Conservation (phyloP, 768 basidiomycete genomes). For the Steccherinum ochraceum region DNA sequence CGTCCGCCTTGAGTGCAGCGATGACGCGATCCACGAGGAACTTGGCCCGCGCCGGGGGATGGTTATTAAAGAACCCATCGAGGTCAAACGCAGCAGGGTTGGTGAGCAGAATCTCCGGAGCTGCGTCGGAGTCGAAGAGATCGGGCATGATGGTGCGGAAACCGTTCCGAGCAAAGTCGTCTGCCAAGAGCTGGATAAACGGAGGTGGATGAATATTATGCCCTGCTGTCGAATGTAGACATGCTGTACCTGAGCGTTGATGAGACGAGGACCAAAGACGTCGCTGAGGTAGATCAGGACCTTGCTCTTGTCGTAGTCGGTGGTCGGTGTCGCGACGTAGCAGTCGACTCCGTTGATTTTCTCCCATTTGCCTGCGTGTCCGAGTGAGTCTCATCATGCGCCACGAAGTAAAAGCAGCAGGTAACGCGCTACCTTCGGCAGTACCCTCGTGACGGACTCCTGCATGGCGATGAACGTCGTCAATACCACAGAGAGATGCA, state of each 20-base stretch:
- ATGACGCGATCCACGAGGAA: conserved; percentile 32
- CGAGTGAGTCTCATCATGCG: too few species aligned
- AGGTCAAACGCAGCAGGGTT: conserved; percentile 18
- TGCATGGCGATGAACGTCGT: conserved; percentile 1
- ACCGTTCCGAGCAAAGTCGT: conserved; percentile 37
- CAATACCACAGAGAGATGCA: background rate
- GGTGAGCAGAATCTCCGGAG: conserved; percentile 4
- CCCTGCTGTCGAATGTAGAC: background rate
- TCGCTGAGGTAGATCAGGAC: conserved; percentile 34
- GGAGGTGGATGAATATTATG: background rate
- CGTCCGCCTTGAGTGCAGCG: conserved; percentile 28
- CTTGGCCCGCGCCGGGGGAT: conserved; percentile 22
- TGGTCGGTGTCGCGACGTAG: conserved; percentile 35
- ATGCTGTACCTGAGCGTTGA: conserved; percentile 23
- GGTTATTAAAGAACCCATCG: conserved; percentile 29
- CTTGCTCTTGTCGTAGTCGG: conserved; percentile 28
- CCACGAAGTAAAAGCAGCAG: background rate
- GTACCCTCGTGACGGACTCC: conserved; percentile 18
- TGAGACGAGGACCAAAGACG: conserved; percentile 21
- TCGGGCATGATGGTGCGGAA: background rate
- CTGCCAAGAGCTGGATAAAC: conserved; percentile 31
- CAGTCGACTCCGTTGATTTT: conserved; percentile 31
- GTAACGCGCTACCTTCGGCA: conserved; percentile 9
- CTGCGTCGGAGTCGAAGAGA: too few species aligned
- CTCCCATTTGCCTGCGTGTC: conserved; percentile 31